phyloP scores from a whole-genome alignment of 2,329 filamentous ascomycete species.

The Clarireedia sp. region DNA sequence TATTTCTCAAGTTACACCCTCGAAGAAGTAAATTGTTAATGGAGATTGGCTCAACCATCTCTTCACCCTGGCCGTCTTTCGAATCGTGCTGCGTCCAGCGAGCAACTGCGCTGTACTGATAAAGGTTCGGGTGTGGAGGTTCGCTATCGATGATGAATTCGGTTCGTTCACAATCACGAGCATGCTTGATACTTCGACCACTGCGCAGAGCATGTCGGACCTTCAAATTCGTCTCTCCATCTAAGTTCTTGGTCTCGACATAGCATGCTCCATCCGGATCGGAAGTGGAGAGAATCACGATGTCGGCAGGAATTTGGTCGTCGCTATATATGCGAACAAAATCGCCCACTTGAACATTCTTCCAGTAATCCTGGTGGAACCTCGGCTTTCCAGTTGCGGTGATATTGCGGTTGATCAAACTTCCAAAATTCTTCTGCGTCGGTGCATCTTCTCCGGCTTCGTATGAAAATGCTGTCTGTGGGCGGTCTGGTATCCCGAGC shows the following conservation, averaged over 20 bases:
- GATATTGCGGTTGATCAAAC: conserved; percentile 64
- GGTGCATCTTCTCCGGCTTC: conserved; percentile 32
- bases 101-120: conserved; percentile 86
- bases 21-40: conserved; percentile 94
- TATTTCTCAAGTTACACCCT: conserved; percentile 89
- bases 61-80: conserved; percentile 52
- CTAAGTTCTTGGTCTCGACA: conserved; percentile 95
- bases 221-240: conserved; percentile 96
- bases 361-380: conserved; percentile 93
- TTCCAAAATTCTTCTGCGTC: conserved; percentile 47
- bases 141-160: conserved; percentile 89
- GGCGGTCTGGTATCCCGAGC: conserved; percentile 26
- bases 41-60: conserved; percentile 85
- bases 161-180: conserved; percentile 82
- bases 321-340: conserved; percentile 95
- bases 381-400: conserved; percentile 61
- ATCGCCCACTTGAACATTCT: conserved; percentile 88
- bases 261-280: conserved; percentile 93
- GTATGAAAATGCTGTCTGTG: conserved; percentile 30
- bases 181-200: conserved; percentile 74
- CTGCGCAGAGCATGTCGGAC: conserved; percentile 86
- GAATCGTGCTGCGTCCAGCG: conserved; percentile 73
- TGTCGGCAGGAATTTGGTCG: conserved; percentile 88
- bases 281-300: conserved; percentile 87
- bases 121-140: conserved; percentile 83